These are phyloP conservation scores for Chlorella variabilis DNA, from an alignment of 163 green algal genomes.

Conservation along the genomic window DNA sequence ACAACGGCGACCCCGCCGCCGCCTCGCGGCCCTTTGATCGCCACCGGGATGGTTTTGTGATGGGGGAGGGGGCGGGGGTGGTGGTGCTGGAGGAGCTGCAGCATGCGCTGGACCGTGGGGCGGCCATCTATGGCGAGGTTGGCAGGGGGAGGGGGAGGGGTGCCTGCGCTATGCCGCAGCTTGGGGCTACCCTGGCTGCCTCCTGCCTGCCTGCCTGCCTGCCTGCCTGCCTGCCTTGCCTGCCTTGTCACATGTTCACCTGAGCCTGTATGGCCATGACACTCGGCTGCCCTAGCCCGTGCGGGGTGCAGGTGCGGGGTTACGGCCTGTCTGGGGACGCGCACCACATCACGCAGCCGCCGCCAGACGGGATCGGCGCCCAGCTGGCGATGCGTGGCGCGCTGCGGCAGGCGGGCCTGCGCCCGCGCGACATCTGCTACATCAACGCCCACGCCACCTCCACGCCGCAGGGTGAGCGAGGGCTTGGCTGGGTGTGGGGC, in stretches of 20 bases:
- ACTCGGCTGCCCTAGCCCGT: too few species aligned
- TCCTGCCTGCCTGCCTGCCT: too few species aligned
- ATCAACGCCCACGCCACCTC: conserved; percentile 96
- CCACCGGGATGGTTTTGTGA: conserved; percentile 90
- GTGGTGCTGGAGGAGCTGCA: conserved; percentile 87
- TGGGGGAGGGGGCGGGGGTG: conserved; percentile 90
- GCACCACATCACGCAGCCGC: conserved; percentile 92
- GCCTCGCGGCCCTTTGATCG: conserved; percentile 89
- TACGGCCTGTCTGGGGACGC: conserved; percentile 90
- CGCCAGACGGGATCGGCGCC: conserved; percentile 82
- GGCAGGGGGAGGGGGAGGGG: too few species aligned
- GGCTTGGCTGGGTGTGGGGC: background rate
- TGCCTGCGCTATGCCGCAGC: too few species aligned
- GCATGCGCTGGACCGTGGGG: conserved; percentile 74
- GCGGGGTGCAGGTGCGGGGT: conserved; percentile 70
- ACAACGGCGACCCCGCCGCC: conserved; percentile 57
- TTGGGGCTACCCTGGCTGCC: too few species aligned
- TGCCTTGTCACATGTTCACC: too few species aligned
- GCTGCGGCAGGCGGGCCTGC: conserved; percentile 68
- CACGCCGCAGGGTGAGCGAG: conserved; percentile 65
- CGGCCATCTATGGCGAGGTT: conserved; percentile 87
- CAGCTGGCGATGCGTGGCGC: conserved; percentile 81
- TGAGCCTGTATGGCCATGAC: too few species aligned
- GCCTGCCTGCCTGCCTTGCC: too few species aligned
- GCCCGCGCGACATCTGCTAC: conserved; percentile 74